Evolutionary conservation across 2,329 filamentous ascomycete genomes (phyloP).

Genomic region (Exophiala xenobiotica): DNA sequence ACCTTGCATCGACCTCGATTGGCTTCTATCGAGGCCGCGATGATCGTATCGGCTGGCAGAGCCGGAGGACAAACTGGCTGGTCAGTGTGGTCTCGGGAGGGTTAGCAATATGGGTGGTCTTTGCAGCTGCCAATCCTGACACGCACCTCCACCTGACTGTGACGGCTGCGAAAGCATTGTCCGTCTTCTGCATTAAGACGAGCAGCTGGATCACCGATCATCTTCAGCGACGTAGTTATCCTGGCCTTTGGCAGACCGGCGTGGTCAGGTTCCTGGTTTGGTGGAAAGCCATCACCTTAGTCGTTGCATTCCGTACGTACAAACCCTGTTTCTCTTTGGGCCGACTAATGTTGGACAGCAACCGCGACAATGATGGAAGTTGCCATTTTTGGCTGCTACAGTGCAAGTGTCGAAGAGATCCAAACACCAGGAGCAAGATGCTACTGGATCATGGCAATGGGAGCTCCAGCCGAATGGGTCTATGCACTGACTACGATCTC

Average conservation of each 20-base stretch:
- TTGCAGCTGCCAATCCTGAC: conserved; percentile 13
- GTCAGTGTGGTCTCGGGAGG: conserved; percentile 6
- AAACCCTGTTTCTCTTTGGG: neutral
- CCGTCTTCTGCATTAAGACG: conserved; percentile 11
- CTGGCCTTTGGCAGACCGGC: conserved; percentile 7
- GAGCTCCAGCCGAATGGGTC: conserved; percentile 13
- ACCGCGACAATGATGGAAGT: conserved; percentile 11
- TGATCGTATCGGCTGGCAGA: conserved; percentile 10
- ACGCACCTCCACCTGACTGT: conserved; percentile 12
- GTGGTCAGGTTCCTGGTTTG: conserved; percentile 8
- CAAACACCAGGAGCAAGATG: conserved; percentile 11
- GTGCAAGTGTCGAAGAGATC: neutral
- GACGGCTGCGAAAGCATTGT: conserved; percentile 9
- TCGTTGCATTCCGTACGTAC: conserved; percentile 7
- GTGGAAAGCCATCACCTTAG: conserved; percentile 8
- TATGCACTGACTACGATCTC: conserved; percentile 13
- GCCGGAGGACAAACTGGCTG: conserved; percentile 6
- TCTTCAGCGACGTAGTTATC: conserved; percentile 10
- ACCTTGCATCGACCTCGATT: conserved; percentile 3
- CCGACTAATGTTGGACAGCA: conserved; percentile 1
- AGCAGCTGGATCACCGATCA: conserved; percentile 10
- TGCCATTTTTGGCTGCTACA: conserved; percentile 11
- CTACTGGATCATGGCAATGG: conserved; percentile 10
- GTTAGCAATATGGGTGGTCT: conserved; percentile 12
- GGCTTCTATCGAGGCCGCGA: conserved; percentile 12